Base-by-base conservation (phyloP, 148 eudicot genomes). In the Hydrangea macrophylla region DNA sequence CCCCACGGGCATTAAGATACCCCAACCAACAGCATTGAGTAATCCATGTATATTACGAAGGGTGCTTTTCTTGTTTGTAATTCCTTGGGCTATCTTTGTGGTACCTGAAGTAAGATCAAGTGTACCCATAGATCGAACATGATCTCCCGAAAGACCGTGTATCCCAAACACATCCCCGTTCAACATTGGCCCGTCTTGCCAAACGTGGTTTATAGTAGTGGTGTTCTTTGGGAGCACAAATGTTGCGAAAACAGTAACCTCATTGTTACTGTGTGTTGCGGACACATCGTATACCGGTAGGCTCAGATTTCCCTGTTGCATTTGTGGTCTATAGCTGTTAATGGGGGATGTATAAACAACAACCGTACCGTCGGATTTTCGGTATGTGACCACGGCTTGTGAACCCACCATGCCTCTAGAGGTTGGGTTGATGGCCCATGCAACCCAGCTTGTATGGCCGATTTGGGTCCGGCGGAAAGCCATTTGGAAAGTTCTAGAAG, bases 391-490 rank as follows among this genome's bases (percentile, higher is more conserved):
- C 2, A 69, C 24, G 23, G 73, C 73, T 17, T 60, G 73, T 1
- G 73, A 30, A 0, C 73, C 73, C 2, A 54, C 26, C 73, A 70
- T 60, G 17, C 73, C 59, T 33, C 17, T 61, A 0, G 51, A 59
- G 1, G 65, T 48, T 2, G 73, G 73, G 9, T 60, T 70, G 24
- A 70, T 33, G 1, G 24, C 73, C 73, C 73, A 70, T 48, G 73
- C 66, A 17, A 70, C 65, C 73, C 73, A 60, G n/a, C 9, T 70
- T 6, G 58, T 31, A 0, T 58, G 17, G 13, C 27, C 24, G 15
- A 33, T 31, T 15, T 76, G 75, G 73, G 37, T 67, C 33, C 57
- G 65, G 0, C 73, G 57, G 69, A 62, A 78, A 23, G 81, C 81
- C 28, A 78, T 40, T 11, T 60, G 64, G 36, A 75, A 62, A 10